Conservation (phyloP, 1,284 basidiomycete species). For the Naganishia sp. region DNA sequence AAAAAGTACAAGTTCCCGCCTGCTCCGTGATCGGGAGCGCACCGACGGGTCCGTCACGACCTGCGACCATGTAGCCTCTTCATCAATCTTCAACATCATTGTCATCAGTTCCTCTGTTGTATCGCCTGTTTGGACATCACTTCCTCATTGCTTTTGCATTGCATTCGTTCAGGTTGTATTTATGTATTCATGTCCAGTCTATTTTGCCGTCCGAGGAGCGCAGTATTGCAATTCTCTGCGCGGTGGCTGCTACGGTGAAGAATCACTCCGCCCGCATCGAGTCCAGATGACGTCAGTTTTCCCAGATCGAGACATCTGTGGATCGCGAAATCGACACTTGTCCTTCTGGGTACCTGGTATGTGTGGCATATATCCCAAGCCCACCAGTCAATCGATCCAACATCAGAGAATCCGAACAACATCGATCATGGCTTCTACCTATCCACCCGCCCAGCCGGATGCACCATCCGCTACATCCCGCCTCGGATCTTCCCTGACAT, state of each 20-base stretch:
- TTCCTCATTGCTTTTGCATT: not conserved
- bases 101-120: not conserved
- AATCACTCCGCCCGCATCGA: not conserved
- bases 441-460: conserved; percentile 2
- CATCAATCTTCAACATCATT: too few species aligned
- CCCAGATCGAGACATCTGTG: not conserved
- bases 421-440: conserved; percentile 15
- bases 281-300: not conserved
- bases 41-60: not conserved
- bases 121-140: not conserved
- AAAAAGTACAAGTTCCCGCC: conserved; percentile 27
- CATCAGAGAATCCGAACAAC: not conserved
- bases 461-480: not conserved
- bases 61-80: too few species aligned
- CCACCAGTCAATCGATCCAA: not conserved
- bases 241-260: too few species aligned
- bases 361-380: not conserved
- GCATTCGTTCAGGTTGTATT: conserved; percentile 6
- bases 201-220: not conserved
- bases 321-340: not conserved
- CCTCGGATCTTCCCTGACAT: conserved; percentile 5
- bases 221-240: not conserved
- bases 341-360: too few species aligned
- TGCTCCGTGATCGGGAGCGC: not conserved
- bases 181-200: not conserved